These are phyloP conservation scores for Malus sieversii DNA, from an alignment of 306 rosid species.

Conservation along the genomic window DNA sequence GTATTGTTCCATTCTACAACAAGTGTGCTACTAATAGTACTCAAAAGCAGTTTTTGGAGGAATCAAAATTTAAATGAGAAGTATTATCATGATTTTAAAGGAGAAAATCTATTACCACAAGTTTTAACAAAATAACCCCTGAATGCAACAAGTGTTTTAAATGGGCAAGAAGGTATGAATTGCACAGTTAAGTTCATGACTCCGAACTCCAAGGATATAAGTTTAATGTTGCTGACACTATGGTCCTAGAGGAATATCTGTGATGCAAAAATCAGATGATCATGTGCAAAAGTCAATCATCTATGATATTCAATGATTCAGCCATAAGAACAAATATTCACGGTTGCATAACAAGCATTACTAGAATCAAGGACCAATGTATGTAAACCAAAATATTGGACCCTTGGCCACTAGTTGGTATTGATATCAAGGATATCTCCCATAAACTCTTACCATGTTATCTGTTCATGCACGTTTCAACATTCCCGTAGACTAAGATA, in stretches of 20 bases:
- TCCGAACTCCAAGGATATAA: not conserved
- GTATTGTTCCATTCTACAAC: not conserved
- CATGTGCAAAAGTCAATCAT: not conserved
- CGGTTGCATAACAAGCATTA: not conserved
- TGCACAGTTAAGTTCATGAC: not conserved
- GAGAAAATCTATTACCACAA: not conserved
- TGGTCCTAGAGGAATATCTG: not conserved
- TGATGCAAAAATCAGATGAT: not conserved
- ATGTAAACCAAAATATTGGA: not conserved
- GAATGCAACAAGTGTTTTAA: not conserved
- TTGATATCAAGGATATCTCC: not conserved
- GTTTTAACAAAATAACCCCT: not conserved
- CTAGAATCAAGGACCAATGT: not conserved
- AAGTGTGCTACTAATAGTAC: not conserved
- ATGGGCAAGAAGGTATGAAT: not conserved
- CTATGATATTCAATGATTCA: not conserved
- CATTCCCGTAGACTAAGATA: not conserved
- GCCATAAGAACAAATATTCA: not conserved
- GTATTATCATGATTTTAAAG: not conserved
- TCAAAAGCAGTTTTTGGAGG: not conserved
- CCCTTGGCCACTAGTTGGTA: not conserved
- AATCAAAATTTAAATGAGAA: not conserved
- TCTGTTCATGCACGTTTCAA: not conserved
- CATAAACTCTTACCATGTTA: not conserved
- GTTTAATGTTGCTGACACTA: not conserved